Evolutionary conservation across 208 protist genomes (phyloP).

Genomic region (Leishmania mexicana): DNA sequence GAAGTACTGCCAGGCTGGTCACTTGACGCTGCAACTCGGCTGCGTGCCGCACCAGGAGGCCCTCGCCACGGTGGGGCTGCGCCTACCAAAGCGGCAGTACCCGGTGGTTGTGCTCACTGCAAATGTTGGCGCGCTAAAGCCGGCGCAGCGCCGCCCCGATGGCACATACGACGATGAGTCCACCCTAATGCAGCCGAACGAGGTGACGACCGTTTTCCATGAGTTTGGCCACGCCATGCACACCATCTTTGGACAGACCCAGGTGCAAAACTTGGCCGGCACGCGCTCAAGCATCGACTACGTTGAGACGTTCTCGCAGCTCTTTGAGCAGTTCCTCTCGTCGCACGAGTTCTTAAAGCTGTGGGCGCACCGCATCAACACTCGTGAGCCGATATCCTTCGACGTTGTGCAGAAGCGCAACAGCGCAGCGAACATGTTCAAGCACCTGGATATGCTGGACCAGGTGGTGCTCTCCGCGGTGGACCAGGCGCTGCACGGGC

Average conservation of each 20-base stretch:
- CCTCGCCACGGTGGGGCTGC: slow-evolving; percentile 75
- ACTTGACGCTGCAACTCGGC: slow-evolving; percentile 91
- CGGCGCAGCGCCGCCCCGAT: slow-evolving; percentile 41
- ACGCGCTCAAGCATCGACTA: slow-evolving; percentile 93
- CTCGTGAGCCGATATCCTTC: slow-evolving; percentile 87
- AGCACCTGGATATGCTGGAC: slow-evolving; percentile 85
- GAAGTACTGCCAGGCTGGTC: slow-evolving; percentile 91
- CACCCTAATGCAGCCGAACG: slow-evolving; percentile 82
- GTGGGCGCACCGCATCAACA: slow-evolving; percentile 90
- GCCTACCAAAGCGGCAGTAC: slow-evolving; percentile 85
- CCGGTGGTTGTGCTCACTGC: slow-evolving; percentile 92
- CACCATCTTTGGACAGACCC: slow-evolving; percentile 93
- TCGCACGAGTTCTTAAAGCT: slow-evolving; percentile 90
- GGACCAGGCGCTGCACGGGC: slow-evolving; percentile 89
- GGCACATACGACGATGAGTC: slow-evolving; percentile 84
- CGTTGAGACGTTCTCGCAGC: slow-evolving; percentile 94
- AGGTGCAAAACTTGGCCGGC: slow-evolving; percentile 92
- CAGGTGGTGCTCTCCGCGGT: slow-evolving; percentile 88
- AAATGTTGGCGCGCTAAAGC: slow-evolving; percentile 67
- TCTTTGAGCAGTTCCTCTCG: slow-evolving; percentile 93
- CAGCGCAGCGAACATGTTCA: slow-evolving; percentile 85
- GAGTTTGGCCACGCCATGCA: slow-evolving; percentile 95
- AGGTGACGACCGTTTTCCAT: slow-evolving; percentile 94
- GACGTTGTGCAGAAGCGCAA: slow-evolving; percentile 91
- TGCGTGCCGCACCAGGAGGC: slow-evolving; percentile 81